phyloP scores from a whole-genome alignment of 305 asterid species.

The Euphrasia arctica region DNA sequence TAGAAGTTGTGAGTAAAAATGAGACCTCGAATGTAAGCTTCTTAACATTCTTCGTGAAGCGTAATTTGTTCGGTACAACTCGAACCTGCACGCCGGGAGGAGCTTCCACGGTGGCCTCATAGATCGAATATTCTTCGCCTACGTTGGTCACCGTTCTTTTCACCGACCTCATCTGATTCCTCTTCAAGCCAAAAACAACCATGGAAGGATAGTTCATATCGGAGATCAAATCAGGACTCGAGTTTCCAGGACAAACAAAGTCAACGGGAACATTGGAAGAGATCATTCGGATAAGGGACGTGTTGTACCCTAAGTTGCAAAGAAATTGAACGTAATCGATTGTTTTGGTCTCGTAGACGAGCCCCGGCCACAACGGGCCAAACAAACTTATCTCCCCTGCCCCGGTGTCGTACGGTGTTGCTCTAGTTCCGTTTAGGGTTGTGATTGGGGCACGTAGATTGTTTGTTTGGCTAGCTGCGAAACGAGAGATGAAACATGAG shows the following conservation, averaged over 20 bases:
- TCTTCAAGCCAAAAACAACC: neutral
- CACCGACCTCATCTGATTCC: neutral
- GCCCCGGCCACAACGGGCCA: neutral
- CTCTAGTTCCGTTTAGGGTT: neutral
- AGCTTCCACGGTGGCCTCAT: neutral
- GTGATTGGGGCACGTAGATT: neutral
- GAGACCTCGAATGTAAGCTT: neutral
- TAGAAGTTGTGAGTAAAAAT: neutral
- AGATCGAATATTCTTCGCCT: neutral
- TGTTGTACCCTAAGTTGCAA: too few relatives aligned
- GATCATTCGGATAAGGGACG: neutral
- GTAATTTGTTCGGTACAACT: neutral
- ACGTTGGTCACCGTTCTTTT: neutral
- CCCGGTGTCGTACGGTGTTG: neutral
- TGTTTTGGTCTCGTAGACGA: neutral
- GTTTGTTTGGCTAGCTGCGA: neutral
- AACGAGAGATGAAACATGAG: too few relatives aligned
- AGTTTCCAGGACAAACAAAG: neutral
- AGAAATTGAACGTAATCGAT: too few relatives aligned
- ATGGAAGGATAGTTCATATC: neutral
- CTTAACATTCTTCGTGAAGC: neutral
- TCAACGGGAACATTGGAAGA: neutral
- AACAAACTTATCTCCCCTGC: neutral
- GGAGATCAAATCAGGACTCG: constrained; percentile 1
- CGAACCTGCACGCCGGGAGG: neutral